A percentile compares a stretch with the other conserved stretches of the same genome.
phyloP scores from a whole-genome alignment of 2,329 filamentous ascomycete species.

The Rhytidhysteron rufulum region DNA sequence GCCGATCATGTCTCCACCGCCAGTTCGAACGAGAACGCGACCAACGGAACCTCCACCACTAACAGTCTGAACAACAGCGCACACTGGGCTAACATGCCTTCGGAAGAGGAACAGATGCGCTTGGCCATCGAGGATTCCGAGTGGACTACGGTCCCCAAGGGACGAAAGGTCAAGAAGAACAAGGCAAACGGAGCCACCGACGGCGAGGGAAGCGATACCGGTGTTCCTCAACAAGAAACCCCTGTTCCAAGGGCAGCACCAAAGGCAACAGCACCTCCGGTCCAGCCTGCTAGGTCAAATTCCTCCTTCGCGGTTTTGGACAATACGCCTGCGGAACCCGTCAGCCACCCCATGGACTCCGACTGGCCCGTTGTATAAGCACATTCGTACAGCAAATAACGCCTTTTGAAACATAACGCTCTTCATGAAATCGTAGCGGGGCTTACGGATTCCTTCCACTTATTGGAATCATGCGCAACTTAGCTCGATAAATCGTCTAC shows the following conservation, averaged over 20 bases:
- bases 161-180: constrained; percentile 53
- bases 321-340: constrained; percentile 12
- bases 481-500: no score
- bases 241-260: constrained; percentile 14
- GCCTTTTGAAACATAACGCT: no score
- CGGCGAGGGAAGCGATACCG: constrained; percentile 33
- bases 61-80: constrained; percentile 28
- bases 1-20: constrained; percentile 33
- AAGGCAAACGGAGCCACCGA: constrained; percentile 42
- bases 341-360: constrained; percentile 33
- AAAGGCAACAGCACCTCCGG: constrained; percentile 15
- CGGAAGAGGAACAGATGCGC: constrained; percentile 60
- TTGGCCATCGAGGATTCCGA: constrained; percentile 50
- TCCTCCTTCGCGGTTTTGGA: constrained; percentile 25
- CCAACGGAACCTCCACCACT: constrained; percentile 39
- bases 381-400: neutral
- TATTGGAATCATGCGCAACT: no score
- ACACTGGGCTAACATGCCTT: constrained; percentile 49
- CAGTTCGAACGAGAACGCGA: constrained; percentile 35
- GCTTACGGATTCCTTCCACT: no score
- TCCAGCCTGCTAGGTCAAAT: constrained; percentile 21
- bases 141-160: constrained; percentile 59
- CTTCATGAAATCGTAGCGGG: no score
- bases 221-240: constrained; percentile 10
- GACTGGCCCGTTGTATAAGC: constrained; percentile 38